Conservation (phyloP, 257 asterid genomes). For the Lantana camara region DNA sequence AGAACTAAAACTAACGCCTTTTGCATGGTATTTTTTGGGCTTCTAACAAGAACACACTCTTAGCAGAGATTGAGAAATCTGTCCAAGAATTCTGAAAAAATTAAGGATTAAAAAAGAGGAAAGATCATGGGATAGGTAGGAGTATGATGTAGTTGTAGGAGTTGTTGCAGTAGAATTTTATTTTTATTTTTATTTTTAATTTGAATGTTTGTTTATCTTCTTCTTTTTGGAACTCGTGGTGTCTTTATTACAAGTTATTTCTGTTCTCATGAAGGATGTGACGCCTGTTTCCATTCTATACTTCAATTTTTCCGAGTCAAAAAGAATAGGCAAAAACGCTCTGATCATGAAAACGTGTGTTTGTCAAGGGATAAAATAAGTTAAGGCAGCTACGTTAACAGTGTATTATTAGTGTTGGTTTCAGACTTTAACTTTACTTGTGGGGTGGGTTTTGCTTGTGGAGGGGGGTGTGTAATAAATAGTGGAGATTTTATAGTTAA, state of each 20-base stretch:
- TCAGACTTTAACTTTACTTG: conserved; percentile 18
- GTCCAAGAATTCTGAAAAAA: conserved; percentile 1
- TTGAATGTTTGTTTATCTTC: conserved; percentile 22
- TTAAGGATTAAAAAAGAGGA: background rate
- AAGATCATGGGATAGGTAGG: conserved; percentile 29
- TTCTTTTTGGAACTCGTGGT: conserved; percentile 27
- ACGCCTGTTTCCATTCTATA: conserved; percentile 26
- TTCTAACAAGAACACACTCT: conserved; percentile 41
- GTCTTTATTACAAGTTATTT: conserved; percentile 30
- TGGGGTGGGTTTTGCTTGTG: conserved; percentile 14
- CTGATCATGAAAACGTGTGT: background rate
- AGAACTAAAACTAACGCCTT: conserved; percentile 50
- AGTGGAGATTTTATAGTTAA: conserved; percentile 9
- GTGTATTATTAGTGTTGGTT: conserved; percentile 3
- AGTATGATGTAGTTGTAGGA: conserved; percentile 30
- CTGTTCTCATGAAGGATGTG: conserved; percentile 33
- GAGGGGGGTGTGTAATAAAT: conserved; percentile 12
- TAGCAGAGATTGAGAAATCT: conserved; percentile 22
- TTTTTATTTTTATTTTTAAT: background rate
- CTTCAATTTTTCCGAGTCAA: conserved; percentile 20
- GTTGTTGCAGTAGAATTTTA: conserved; percentile 17
- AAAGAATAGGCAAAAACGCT: conserved; percentile 27
- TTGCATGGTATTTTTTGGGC: conserved; percentile 48
- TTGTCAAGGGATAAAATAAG: background rate
- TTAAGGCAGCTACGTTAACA: background rate